These are phyloP conservation scores for Globisporangium takayamanum DNA, from an alignment of 352 stramenopile species.

Conservation along the genomic window DNA sequence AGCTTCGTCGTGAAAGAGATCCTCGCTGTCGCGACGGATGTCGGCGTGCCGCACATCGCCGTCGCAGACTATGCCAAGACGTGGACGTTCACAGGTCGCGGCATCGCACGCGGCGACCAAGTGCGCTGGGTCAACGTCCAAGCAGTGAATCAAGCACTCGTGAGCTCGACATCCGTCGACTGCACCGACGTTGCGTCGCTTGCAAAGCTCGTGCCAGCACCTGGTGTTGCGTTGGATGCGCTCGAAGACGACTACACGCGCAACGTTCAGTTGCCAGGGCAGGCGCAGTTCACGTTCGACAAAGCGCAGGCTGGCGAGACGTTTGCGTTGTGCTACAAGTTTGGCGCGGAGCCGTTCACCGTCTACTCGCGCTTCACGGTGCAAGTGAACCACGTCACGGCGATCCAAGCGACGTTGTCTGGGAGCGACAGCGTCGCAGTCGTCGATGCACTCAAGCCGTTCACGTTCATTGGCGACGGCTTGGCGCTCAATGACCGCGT, in stretches of 20 bases:
- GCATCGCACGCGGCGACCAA: constrained; percentile 32
- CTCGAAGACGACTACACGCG: constrained; percentile 46
- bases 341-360: constrained; percentile 53
- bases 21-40: constrained; percentile 18
- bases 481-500: constrained; percentile 45
- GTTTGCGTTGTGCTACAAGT: constrained; percentile 65
- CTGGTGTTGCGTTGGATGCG: constrained; percentile 9
- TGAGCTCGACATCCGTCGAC: constrained; percentile 18
- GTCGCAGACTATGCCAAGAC: constrained; percentile 47
- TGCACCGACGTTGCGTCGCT: constrained; percentile 33
- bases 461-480: constrained; percentile 44
- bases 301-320: constrained; percentile 33
- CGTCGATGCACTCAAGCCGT: constrained; percentile 41
- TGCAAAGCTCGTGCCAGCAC: constrained; percentile 20
- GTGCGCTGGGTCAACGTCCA: constrained; percentile 48
- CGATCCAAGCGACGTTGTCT: constrained; percentile 18
- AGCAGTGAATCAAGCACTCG: constrained; percentile 25
- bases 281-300: constrained; percentile 30
- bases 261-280: constrained; percentile 11
- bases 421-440: constrained; percentile 39
- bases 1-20: constrained; percentile 55
- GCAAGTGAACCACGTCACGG: constrained; percentile 37
- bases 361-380: constrained; percentile 39
- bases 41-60: constrained; percentile 30
- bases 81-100: constrained; percentile 41